A percentile compares a stretch with the other conserved stretches of the same genome.
These are phyloP conservation scores for Porogramme epimiltina DNA, from an alignment of 1,284 basidiomycete species.

Conservation along the genomic window DNA sequence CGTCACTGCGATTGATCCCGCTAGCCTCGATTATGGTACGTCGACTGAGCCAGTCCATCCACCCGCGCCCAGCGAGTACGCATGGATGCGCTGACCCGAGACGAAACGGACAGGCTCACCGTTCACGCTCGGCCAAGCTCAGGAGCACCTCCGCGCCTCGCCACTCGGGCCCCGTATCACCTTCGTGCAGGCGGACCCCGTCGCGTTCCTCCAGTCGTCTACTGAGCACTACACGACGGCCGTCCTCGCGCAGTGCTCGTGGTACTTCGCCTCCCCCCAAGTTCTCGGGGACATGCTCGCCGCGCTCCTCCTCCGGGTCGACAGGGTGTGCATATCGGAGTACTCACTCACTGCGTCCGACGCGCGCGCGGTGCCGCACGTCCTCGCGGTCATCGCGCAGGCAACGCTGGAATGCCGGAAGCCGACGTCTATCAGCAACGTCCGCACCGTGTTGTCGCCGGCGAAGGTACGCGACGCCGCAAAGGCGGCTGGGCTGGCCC, in stretches of 20 bases:
- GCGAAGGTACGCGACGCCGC: conserved; percentile 33
- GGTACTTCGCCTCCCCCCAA: conserved; percentile 43
- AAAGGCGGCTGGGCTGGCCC: conserved; percentile 27
- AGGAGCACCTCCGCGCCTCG: conserved; percentile 35
- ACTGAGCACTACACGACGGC: conserved; percentile 35
- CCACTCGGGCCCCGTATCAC: conserved; percentile 38
- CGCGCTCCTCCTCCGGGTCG: conserved; percentile 29
- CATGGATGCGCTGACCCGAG: too few species aligned
- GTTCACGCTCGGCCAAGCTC: conserved; percentile 42
- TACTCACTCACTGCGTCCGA: conserved; percentile 34
- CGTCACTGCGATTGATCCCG: conserved; percentile 45
- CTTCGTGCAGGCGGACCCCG: conserved; percentile 38
- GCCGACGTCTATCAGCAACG: conserved; percentile 33
- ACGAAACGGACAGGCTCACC: conserved; percentile 33
- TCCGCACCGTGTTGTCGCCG: conserved; percentile 43
- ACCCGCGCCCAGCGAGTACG: too few species aligned
- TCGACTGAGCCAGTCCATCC: too few species aligned
- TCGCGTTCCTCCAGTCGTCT: conserved; percentile 30
- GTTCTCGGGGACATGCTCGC: conserved; percentile 36
- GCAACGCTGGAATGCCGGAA: conserved; percentile 40
- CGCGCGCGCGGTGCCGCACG: conserved; percentile 33
- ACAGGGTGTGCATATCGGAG: conserved; percentile 40
- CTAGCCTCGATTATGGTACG: conserved; percentile 40
- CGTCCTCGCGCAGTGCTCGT: conserved; percentile 41
- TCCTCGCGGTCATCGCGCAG: conserved; percentile 42